A percentile compares a stretch with the other conserved stretches of the same genome.
phyloP scores from a whole-genome alignment of 441 rosid genomes.

The Aleurites moluccanus region DNA sequence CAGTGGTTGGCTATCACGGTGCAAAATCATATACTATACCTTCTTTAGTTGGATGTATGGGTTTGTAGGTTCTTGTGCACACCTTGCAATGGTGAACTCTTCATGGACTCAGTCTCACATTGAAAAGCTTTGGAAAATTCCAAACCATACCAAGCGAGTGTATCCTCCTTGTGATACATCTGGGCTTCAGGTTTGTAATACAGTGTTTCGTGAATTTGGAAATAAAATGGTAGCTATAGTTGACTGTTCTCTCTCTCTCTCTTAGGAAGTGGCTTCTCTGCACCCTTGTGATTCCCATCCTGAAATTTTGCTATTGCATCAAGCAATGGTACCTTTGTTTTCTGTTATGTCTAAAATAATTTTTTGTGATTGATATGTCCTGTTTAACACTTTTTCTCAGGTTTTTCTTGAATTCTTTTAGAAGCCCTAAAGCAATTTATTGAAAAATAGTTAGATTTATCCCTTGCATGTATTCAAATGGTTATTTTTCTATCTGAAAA shows the following conservation, averaged over 20 bases:
- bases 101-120: constrained; percentile 92
- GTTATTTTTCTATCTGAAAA: not conserved
- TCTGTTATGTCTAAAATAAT: not conserved
- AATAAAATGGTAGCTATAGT: not conserved
- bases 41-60: constrained; percentile 84
- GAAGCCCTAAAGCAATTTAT: not conserved
- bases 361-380: not conserved
- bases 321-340: not conserved
- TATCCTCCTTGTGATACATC: constrained; percentile 96
- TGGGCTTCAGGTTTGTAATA: constrained; percentile 76
- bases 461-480: not conserved
- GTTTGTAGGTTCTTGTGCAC: constrained; percentile 77
- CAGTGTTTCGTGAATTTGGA: not conserved
- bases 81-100: constrained; percentile 92
- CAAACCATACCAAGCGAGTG: constrained; percentile 61
- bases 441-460: not conserved
- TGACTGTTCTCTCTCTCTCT: not conserved
- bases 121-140: constrained; percentile 77
- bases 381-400: no score
- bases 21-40: constrained; percentile 71
- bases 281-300: not conserved
- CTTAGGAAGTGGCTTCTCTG: not conserved
- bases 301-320: not conserved
- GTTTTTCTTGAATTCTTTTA: not conserved
- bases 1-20: constrained; percentile 75